phyloP scores from a whole-genome alignment of 495 filamentous ascomycete species.

The Penicillium daleae region DNA sequence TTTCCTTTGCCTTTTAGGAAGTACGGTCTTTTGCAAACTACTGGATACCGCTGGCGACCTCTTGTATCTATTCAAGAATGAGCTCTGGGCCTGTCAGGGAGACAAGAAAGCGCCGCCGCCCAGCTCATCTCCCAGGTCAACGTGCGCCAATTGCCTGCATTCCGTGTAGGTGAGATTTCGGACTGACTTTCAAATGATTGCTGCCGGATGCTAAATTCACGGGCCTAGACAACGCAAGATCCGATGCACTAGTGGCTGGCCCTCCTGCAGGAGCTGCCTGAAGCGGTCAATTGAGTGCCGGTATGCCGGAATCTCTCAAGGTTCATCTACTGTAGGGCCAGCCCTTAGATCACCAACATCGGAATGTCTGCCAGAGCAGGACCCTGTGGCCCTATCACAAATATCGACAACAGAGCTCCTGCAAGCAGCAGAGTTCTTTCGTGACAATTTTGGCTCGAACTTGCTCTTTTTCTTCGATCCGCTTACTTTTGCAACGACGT shows the following conservation, averaged over 20 bases:
- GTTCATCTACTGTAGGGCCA: not conserved
- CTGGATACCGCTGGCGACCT: not conserved
- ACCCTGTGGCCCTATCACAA: not conserved
- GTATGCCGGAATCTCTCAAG: slow-evolving; percentile 3
- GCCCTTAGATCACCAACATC: not conserved
- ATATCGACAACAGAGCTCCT: not conserved
- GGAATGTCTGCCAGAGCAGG: not conserved
- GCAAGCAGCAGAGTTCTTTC: slow-evolving; percentile 5
- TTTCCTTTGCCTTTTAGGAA: too few species aligned
- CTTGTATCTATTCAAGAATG: not conserved
- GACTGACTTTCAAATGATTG: not conserved
- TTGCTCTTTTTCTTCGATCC: slow-evolving; percentile 9
- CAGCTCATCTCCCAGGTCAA: slow-evolving; percentile 4
- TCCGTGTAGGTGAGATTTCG: not conserved
- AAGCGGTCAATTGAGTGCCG: slow-evolving; percentile 7
- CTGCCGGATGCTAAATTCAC: not conserved
- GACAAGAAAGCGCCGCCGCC: slow-evolving; percentile 5
- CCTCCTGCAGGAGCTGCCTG: slow-evolving; percentile 1
- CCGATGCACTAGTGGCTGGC: slow-evolving; percentile 9
- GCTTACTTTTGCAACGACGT: not conserved
- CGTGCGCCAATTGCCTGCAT: slow-evolving; percentile 10
- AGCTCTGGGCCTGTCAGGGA: not conserved
- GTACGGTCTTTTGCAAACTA: not conserved
- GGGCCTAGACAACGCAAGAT: slow-evolving; percentile 4
- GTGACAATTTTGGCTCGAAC: slow-evolving; percentile 5